Evolutionary conservation across 805 yeast species (phyloP).

Genomic region (Metschnikowia drakensbergensis): DNA sequence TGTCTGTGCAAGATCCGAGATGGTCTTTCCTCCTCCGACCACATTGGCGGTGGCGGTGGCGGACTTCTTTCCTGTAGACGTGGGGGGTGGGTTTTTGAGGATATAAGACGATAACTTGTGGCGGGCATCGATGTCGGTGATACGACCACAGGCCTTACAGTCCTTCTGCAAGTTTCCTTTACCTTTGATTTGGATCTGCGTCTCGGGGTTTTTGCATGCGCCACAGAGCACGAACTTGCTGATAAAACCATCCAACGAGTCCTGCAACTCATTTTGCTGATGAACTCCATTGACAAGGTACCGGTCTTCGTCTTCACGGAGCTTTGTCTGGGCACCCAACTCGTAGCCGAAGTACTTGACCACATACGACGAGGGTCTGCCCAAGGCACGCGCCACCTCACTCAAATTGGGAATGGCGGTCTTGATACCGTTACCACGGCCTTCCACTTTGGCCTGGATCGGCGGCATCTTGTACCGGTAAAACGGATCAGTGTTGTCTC

Average conservation of each 20-base stretch:
- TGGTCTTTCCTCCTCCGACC: conserved; percentile 82
- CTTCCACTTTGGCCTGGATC: conserved; percentile 94
- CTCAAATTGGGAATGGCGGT: conserved; percentile 86
- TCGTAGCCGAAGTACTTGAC: conserved; percentile 95
- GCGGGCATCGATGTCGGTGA: conserved; percentile 77
- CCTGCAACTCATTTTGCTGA: conserved; percentile 86
- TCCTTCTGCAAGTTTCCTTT: conserved; percentile 78
- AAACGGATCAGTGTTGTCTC: conserved; percentile 96
- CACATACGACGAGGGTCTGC: conserved; percentile 88
- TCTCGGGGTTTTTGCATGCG: conserved; percentile 95
- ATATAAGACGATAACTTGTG: conserved; percentile 85
- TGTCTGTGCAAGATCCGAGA: conserved; percentile 68
- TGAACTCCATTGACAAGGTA: conserved; percentile 94
- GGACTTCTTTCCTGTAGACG: conserved; percentile 67
- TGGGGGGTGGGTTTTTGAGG: conserved; percentile 80
- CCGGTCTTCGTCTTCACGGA: conserved; percentile 76
- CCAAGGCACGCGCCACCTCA: conserved; percentile 92
- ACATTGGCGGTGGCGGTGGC: conserved; percentile 89
- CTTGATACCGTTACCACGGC: conserved; percentile 98
- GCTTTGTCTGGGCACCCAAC: conserved; percentile 92
- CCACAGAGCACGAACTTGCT: conserved; percentile 89
- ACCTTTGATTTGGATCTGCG: conserved; percentile 78
- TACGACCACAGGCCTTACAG: conserved; percentile 97
- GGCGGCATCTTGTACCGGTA: conserved; percentile 99
- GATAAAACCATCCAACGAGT: conserved; percentile 90